These are phyloP conservation scores for Russula earlei DNA, from an alignment of 768 basidiomycete genomes.

Conservation along the genomic window DNA sequence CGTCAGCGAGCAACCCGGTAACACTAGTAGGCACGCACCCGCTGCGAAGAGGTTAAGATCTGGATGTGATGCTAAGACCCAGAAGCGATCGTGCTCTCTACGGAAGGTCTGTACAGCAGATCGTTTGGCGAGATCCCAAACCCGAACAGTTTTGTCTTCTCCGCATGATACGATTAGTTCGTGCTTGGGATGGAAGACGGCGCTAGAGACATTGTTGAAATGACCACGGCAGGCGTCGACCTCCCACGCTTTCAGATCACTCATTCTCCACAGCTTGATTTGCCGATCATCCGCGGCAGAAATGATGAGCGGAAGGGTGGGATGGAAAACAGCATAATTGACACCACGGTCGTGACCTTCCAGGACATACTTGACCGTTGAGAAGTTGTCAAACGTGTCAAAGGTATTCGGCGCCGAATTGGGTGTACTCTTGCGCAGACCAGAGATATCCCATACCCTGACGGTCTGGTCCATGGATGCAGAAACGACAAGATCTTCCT, in stretches of 20 bases:
- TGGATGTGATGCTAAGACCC: constrained; percentile 93
- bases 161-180: constrained; percentile 95
- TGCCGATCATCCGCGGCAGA: constrained; percentile 95
- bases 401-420: constrained; percentile 60
- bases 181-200: constrained; percentile 95
- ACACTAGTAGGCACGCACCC: constrained; percentile 36
- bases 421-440: constrained; percentile 81
- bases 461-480: constrained; percentile 99
- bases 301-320: constrained; percentile 90
- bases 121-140: constrained; percentile 94
- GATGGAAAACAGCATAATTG: constrained; percentile 96
- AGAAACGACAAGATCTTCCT: constrained; percentile 95
- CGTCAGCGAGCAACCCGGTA: not conserved
- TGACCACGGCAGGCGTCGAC: constrained; percentile 97
- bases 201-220: constrained; percentile 95
- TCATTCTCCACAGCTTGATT: constrained; percentile 99
- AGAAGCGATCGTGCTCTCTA: constrained; percentile 94
- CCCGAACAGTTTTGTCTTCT: constrained; percentile 98
- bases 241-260: constrained; percentile 98
- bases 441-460: constrained; percentile 98
- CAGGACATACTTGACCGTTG: constrained; percentile 94
- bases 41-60: constrained; percentile 97
- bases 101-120: constrained; percentile 97
- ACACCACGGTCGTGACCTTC: constrained; percentile 95
- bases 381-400: constrained; percentile 84